Conservation (phyloP, 202 grass and related monocot genomes). For the Zoysia matrella region DNA sequence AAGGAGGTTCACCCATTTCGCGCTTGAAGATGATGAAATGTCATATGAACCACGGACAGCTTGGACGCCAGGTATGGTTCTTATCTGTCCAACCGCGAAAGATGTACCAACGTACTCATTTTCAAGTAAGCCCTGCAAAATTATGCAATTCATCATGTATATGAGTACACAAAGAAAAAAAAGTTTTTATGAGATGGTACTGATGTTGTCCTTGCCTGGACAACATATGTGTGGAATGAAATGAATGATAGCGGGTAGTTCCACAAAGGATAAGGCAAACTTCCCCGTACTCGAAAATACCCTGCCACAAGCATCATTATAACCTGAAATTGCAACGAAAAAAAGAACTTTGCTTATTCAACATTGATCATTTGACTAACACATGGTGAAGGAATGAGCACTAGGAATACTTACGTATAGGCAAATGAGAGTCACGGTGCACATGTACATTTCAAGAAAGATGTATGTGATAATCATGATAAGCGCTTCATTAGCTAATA, state of each 20-base stretch:
- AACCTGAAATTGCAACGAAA: constrained; percentile 46
- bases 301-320: constrained; percentile 95
- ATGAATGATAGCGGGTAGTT: constrained; percentile 78
- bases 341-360: not conserved
- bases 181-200: not conserved
- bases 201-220: constrained; percentile 51
- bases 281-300: constrained; percentile 72
- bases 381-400: not conserved
- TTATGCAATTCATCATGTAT: not conserved
- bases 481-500: constrained; percentile 86
- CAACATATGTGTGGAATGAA: constrained; percentile 74
- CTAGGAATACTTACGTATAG: constrained; percentile 66
- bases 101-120: constrained; percentile 87
- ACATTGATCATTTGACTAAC: not conserved
- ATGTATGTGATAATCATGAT: constrained; percentile 77
- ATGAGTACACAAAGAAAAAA: not conserved
- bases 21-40: constrained; percentile 67
- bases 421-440: constrained; percentile 68
- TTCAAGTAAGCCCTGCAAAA: constrained; percentile 80
- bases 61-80: constrained; percentile 81
- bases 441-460: constrained; percentile 81
- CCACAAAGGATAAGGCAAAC: constrained; percentile 67
- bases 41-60: constrained; percentile 80
- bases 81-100: constrained; percentile 84
- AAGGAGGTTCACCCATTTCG: constrained; percentile 82